Evolutionary conservation across 202 grass and related monocot species (phyloP).

Genomic region (Hordeum pubiflorum): DNA sequence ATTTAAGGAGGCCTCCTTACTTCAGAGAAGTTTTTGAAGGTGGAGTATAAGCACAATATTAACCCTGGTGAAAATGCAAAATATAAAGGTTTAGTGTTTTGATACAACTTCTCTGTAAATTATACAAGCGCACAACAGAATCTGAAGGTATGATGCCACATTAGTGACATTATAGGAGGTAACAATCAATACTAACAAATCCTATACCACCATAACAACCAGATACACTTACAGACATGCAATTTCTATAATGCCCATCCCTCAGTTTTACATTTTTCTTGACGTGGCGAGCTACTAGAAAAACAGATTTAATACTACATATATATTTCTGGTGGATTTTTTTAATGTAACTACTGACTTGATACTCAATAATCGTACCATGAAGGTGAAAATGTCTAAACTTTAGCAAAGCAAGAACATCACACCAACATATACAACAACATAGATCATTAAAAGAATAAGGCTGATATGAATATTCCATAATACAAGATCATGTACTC

Average conservation of each 20-base stretch:
- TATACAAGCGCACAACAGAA: background rate
- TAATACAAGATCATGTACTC: slow-evolving; percentile 13
- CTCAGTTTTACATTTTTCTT: slow-evolving; percentile 10
- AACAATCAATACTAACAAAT: background rate
- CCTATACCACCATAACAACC: background rate
- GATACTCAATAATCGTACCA: background rate
- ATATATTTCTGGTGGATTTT: slow-evolving; percentile 2
- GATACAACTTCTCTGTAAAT: background rate
- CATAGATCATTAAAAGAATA: slow-evolving; percentile 9
- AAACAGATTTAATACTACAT: background rate
- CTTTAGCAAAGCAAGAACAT: slow-evolving; percentile 9
- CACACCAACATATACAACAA: background rate
- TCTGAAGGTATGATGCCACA: background rate
- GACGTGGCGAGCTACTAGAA: background rate
- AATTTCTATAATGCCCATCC: background rate
- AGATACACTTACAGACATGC: background rate
- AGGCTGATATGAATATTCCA: slow-evolving; percentile 12
- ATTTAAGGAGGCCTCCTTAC: background rate
- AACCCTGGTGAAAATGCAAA: background rate
- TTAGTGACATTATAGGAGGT: background rate
- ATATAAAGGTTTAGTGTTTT: background rate
- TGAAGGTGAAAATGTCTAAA: background rate
- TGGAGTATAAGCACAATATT: background rate
- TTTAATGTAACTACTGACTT: background rate
- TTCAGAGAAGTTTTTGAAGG: background rate